Evolutionary conservation across 2,329 filamentous ascomycete genomes (phyloP).

Genomic region (Colletotrichum lini): DNA sequence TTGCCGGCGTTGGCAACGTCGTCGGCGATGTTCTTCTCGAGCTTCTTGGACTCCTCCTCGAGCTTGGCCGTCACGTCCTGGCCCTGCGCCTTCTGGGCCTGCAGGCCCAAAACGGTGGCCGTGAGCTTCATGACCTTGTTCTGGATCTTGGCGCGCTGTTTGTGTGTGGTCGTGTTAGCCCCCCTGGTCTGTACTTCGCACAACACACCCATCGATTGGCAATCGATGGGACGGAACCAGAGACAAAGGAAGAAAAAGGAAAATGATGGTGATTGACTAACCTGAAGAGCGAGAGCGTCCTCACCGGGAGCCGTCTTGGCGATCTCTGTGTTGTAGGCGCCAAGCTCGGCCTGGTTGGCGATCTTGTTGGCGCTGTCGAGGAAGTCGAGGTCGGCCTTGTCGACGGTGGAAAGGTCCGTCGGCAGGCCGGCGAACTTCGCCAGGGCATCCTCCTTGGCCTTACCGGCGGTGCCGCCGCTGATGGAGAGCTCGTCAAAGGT

Average conservation of each 20-base stretch:
- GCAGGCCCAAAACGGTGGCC: constrained; percentile 64
- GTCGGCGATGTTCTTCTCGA: constrained; percentile 66
- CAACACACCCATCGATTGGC: background rate
- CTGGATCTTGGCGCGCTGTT: constrained; percentile 68
- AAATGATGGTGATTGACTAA: constrained; percentile 36
- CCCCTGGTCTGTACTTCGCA: too few species aligned
- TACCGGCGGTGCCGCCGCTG: constrained; percentile 61
- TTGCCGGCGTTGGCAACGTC: constrained; percentile 64
- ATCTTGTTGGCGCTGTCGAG: constrained; percentile 66
- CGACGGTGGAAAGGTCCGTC: constrained; percentile 60
- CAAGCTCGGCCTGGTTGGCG: constrained; percentile 66
- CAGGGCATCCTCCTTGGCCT: constrained; percentile 59
- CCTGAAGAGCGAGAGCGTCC: constrained; percentile 63
- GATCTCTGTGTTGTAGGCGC: constrained; percentile 69
- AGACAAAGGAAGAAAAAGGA: too few species aligned
- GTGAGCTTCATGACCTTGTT: constrained; percentile 73
- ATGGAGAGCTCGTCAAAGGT: constrained; percentile 63
- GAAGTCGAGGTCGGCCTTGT: constrained; percentile 62
- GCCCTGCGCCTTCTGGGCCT: constrained; percentile 66
- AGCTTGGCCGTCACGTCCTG: constrained; percentile 60
- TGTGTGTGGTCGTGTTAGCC: background rate
- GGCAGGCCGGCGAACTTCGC: constrained; percentile 55
- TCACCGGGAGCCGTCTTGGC: constrained; percentile 59
- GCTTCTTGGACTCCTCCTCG: constrained; percentile 63
- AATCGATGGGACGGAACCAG: background rate